A percentile compares a stretch with the other conserved stretches of the same genome.
Conservation (phyloP, 768 basidiomycete species). For the Strobilomyces echinocephalus region DNA sequence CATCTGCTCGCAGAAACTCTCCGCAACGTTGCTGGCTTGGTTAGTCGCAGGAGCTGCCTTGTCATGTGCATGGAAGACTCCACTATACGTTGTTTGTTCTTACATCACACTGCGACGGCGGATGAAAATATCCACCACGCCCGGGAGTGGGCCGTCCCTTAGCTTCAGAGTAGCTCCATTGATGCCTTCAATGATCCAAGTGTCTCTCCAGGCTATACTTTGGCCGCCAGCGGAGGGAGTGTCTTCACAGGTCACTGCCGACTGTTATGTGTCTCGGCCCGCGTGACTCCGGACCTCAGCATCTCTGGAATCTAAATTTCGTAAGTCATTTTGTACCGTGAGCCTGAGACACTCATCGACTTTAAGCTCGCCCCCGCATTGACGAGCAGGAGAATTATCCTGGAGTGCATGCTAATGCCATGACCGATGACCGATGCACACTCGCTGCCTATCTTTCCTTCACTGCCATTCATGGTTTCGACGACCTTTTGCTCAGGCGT, state of each 20-base stretch:
- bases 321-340: slow-evolving; percentile 47
- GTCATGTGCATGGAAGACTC: slow-evolving; percentile 6
- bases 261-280: slow-evolving; percentile 4
- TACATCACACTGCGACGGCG: too few relatives aligned
- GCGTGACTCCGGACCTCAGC: not conserved
- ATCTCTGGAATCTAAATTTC: slow-evolving; percentile 31
- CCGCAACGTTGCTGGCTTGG: slow-evolving; percentile 1
- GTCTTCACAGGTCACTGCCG: slow-evolving; percentile 40
- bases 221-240: slow-evolving; percentile 32
- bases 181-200: too few relatives aligned
- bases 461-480: slow-evolving; percentile 46
- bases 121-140: too few relatives aligned
- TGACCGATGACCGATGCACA: slow-evolving; percentile 34
- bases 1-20: slow-evolving; percentile 2
- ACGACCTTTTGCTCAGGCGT: slow-evolving; percentile 39
- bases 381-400: slow-evolving; percentile 42
- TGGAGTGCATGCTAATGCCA: slow-evolving; percentile 43
- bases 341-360: slow-evolving; percentile 40
- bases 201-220: slow-evolving; percentile 23
- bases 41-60: slow-evolving; percentile 6
- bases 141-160: not conserved
- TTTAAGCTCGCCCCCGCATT: slow-evolving; percentile 46
- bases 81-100: slow-evolving; percentile 1
- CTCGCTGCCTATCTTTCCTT: slow-evolving; percentile 40
- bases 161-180: not conserved